Evolutionary conservation across 164 flowering plant genomes (phyloP).

Genomic region (Piper betle): DNA sequence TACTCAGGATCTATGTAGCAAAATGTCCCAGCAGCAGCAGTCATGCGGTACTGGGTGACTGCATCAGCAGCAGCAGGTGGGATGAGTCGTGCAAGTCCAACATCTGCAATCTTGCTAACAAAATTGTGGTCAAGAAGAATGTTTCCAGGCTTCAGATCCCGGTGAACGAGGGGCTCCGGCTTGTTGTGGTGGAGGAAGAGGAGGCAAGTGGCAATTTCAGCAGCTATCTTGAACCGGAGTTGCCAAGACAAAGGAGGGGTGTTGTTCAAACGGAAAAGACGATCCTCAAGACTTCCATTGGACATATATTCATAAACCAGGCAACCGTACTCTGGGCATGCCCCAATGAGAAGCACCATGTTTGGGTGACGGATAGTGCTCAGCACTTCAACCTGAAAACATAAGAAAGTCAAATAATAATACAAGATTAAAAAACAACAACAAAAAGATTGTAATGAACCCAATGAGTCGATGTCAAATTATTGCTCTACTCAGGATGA

Average conservation of each 20-base stretch:
- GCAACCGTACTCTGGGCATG: conserved; percentile 39
- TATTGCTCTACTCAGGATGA: too few species aligned
- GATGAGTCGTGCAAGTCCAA: conserved; percentile 52
- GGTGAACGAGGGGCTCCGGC: conserved; percentile 61
- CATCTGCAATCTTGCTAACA: conserved; percentile 45
- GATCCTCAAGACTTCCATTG: conserved; percentile 51
- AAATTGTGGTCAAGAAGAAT: conserved; percentile 46
- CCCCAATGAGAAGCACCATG: conserved; percentile 59
- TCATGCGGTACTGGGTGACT: conserved; percentile 34
- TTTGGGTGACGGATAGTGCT: conserved; percentile 57
- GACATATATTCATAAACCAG: conserved; percentile 56
- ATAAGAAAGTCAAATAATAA: background rate
- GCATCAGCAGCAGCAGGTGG: conserved; percentile 38
- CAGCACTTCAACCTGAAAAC: conserved; percentile 36
- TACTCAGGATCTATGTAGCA: conserved; percentile 66
- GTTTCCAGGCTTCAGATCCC: conserved; percentile 59
- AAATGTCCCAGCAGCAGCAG: conserved; percentile 59
- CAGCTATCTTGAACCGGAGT: conserved; percentile 37
- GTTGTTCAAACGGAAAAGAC: conserved; percentile 27
- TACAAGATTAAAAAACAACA: too few species aligned
- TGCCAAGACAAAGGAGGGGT: conserved; percentile 39
- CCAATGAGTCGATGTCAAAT: too few species aligned
- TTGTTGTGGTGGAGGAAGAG: conserved; percentile 52
- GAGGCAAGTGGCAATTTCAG: conserved; percentile 50
- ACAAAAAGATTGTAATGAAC: too few species aligned